Evolutionary conservation across 148 eudicot genomes (phyloP), one percentile per base, ranked within the genome.

Genomic region (Vaccinium myrtillus): DNA sequence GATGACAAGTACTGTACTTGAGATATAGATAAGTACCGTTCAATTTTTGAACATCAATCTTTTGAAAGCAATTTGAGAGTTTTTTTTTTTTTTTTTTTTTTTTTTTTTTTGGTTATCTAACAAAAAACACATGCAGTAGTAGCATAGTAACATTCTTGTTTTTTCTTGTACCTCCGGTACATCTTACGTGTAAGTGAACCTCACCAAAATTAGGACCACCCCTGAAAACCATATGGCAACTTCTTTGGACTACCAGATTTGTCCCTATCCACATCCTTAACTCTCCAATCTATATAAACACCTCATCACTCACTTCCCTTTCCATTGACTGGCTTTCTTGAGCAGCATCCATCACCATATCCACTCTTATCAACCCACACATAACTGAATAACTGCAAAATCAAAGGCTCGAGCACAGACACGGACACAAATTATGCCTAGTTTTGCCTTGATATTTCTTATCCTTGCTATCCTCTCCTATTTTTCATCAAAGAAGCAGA

Each of bases 391-490:
- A 6, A 78, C 55, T 32, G 43, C 16, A 75, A 61, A 32, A 83
- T 19, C 56, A 21, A 43, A n/a, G 25, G 79, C 69, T 75, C 65
- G 55, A 46, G 48, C 81, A 55, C 32, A 2, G 49, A 79, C 43
- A 79, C 23, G 12, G 59, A 43, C 8, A 77, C 14, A 5, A 12
- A 51, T 84, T 70, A 55, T 86, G 78, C 43, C 89, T 65, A 85
- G 82, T 19, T 54, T 82, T 69, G 49, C 85, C 9, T 86, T 79
- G 18, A 70, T 85, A n/a, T 71, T 85, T 51, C 78, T 83, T 82
- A 36, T 91, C 36, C 70, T 74, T 59, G 59, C 86, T 43, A 69
- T 89, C 54, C n/a, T 89, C 39, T 84, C 84, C 18, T 85, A 88
- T 75, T 53, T 81, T 21, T 39, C 63, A 12, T 82, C 85, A 32